Base-by-base conservation (phyloP, 2,329 filamentous ascomycete species). In the Fusarium brachygibbosum region DNA sequence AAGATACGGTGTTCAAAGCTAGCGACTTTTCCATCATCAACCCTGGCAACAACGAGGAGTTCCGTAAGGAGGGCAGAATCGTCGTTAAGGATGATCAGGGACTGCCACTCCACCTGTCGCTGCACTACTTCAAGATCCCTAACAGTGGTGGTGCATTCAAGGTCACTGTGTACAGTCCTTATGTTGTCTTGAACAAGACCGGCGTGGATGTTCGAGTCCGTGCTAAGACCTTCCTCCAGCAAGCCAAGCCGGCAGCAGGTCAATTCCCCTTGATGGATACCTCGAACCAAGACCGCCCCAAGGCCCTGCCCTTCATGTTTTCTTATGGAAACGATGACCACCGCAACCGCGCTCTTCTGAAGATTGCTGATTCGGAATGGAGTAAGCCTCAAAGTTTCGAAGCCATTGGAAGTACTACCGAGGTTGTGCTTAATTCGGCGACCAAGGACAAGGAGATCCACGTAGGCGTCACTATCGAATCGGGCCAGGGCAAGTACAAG, bases 21-120 rank as follows among this genome's bases (percentile, higher is more conserved):
- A 98, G 96, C 81, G 96, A 99, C 68, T 99, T 98, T 81, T 91
- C 94, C 25, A 97, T 99, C 74, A 95, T 99, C 83, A 99, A 99
- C 76, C 91, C 94, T 4, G 94, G 92, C 56, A 89, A 89, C 60
- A 90, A 93, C 51, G 92, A 95, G 69, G 95, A 98, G 75, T 98
- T 97, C 83, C 88, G 90, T 53, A 91, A 92, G 72, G 96, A 99
- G 79, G 88, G 90, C 66, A 88, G 85, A 1, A 79, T 99, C 6
- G 85, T 91, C 14, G 90, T 97, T 75, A 97, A 95, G 76, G 96
- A 99, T 76, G 90, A 92, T 12, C 90, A 93, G 68, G 93, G 93
- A 29, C 85, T 97, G 38, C 86, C 92, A 5, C 81, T 99, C 59
- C 90, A 92, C 64, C 86, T 99, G 42, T 93, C 90, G 73, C 86